Conservation (phyloP, 345 rosid genomes). For the Citrus cavaleriei region DNA sequence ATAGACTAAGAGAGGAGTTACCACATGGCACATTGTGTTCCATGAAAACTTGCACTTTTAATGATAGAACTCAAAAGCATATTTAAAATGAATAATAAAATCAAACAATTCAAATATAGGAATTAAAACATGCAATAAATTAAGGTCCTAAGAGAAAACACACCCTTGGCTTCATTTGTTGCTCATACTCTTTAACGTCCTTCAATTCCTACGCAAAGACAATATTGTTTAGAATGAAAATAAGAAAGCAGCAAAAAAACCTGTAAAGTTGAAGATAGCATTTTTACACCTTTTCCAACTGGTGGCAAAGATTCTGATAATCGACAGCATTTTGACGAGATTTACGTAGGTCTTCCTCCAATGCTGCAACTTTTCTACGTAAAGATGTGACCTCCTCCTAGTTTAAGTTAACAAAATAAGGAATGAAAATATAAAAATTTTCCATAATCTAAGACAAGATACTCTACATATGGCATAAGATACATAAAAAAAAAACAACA, state of each 20-base stretch:
- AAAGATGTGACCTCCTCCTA: slow-evolving; percentile 77
- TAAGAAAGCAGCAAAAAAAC: slow-evolving; percentile 3
- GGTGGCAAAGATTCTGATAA: slow-evolving; percentile 43
- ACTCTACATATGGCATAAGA: background rate
- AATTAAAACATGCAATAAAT: background rate
- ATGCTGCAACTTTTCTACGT: slow-evolving; percentile 51
- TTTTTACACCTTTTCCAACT: slow-evolving; percentile 68
- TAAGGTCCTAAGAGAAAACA: slow-evolving; percentile 6
- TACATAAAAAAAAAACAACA: background rate
- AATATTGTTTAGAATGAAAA: slow-evolving; percentile 3
- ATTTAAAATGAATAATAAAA: background rate
- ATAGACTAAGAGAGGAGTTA: background rate
- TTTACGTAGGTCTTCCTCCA: slow-evolving; percentile 85
- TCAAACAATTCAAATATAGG: background rate
- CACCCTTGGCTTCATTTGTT: slow-evolving; percentile 92
- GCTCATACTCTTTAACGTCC: slow-evolving; percentile 77
- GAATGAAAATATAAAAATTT: slow-evolving; percentile 4
- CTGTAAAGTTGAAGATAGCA: slow-evolving; percentile 3
- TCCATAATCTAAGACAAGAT: background rate
- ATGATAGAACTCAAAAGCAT: background rate
- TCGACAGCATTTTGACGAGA: slow-evolving; percentile 69
- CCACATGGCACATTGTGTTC: background rate
- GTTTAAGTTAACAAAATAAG: slow-evolving; percentile 21
- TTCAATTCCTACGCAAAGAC: slow-evolving; percentile 68
- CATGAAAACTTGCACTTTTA: background rate